Evolutionary conservation across 1,284 basidiomycete species (phyloP).

Genomic region (Amylostereum areolatum): DNA sequence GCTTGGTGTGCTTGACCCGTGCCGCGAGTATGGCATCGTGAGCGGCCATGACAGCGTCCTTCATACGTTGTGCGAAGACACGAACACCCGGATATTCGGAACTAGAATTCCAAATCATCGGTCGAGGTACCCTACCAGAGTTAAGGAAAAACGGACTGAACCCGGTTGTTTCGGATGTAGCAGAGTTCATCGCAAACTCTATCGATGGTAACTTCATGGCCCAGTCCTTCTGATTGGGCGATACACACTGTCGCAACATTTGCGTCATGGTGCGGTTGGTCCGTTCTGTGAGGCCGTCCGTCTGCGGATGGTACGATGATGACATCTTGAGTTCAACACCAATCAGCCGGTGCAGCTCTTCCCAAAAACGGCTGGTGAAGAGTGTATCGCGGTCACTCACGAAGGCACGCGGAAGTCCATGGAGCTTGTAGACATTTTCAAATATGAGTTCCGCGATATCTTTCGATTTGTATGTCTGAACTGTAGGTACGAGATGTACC

Average conservation of each 20-base stretch:
- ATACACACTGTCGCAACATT: conserved; percentile 29
- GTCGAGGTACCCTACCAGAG: conserved; percentile 24
- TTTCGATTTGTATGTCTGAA: conserved; percentile 23
- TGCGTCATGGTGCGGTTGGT: conserved; percentile 33
- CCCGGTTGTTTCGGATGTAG: conserved; percentile 26
- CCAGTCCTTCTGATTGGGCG: conserved; percentile 31
- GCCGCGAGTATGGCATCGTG: conserved; percentile 20
- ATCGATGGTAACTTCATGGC: conserved; percentile 27
- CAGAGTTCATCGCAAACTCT: conserved; percentile 24
- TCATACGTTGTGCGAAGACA: conserved; percentile 17
- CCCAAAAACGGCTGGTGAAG: conserved; percentile 42
- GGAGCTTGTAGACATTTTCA: conserved; percentile 28
- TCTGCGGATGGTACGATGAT: conserved; percentile 38
- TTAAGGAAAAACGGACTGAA: conserved; percentile 31
- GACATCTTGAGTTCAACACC: conserved; percentile 32
- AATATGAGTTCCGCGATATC: conserved; percentile 37
- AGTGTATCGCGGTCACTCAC: conserved; percentile 34
- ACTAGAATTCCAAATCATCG: conserved; percentile 24
- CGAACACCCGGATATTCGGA: conserved; percentile 21
- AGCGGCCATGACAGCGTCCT: conserved; percentile 12
- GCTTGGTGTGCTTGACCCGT: conserved; percentile 14
- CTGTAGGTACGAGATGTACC: conserved; percentile 24
- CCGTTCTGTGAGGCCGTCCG: conserved; percentile 33
- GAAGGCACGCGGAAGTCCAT: conserved; percentile 34
- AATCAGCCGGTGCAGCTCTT: conserved; percentile 25